These are phyloP conservation scores for Decorospora gaudefroyi DNA, from an alignment of 2,329 filamentous ascomycete genomes.

Conservation along the genomic window DNA sequence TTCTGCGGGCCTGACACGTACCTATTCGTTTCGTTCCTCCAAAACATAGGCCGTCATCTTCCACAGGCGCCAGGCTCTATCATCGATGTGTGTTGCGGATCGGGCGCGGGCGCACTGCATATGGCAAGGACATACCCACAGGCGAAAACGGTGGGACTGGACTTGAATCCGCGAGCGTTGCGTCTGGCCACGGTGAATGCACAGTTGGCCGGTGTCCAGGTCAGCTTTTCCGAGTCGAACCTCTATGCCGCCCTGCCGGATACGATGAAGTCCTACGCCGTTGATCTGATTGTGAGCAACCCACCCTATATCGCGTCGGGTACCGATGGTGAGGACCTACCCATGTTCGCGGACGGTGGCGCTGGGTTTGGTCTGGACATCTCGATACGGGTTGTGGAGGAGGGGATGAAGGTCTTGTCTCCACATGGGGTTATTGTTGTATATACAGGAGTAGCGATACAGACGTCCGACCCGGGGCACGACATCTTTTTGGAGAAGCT, in stretches of 20 bases:
- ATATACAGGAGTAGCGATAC: slow-evolving; percentile 32
- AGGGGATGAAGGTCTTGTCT: slow-evolving; percentile 25
- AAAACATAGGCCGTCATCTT: slow-evolving; percentile 16
- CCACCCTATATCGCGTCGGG: slow-evolving; percentile 34
- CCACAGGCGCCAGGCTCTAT: slow-evolving; percentile 14
- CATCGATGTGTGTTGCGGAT: slow-evolving; percentile 33
- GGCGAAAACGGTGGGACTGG: slow-evolving; percentile 25
- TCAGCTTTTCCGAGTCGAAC: slow-evolving; percentile 27
- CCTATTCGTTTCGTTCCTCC: slow-evolving; percentile 28
- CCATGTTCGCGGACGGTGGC: slow-evolving; percentile 33
- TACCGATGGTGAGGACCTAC: slow-evolving; percentile 25
- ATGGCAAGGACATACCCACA: slow-evolving; percentile 24
- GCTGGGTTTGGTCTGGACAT: slow-evolving; percentile 29
- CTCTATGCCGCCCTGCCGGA: slow-evolving; percentile 23
- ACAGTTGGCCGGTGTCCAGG: slow-evolving; percentile 15
- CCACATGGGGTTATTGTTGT: slow-evolving; percentile 23
- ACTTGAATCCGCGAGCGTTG: slow-evolving; percentile 28
- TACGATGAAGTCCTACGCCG: slow-evolving; percentile 7
- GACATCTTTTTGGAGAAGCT: slow-evolving; percentile 28
- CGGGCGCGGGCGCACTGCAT: slow-evolving; percentile 33
- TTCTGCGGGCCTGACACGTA: slow-evolving; percentile 35
- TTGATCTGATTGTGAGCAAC: slow-evolving; percentile 34
- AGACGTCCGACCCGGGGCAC: slow-evolving; percentile 18
- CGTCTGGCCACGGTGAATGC: slow-evolving; percentile 25
- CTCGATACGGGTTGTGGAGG: slow-evolving; percentile 27